A percentile compares a stretch with the other conserved stretches of the same genome.
Evolutionary conservation across 306 rosid genomes (phyloP).

Genomic region (Oemleria cerasiformis): DNA sequence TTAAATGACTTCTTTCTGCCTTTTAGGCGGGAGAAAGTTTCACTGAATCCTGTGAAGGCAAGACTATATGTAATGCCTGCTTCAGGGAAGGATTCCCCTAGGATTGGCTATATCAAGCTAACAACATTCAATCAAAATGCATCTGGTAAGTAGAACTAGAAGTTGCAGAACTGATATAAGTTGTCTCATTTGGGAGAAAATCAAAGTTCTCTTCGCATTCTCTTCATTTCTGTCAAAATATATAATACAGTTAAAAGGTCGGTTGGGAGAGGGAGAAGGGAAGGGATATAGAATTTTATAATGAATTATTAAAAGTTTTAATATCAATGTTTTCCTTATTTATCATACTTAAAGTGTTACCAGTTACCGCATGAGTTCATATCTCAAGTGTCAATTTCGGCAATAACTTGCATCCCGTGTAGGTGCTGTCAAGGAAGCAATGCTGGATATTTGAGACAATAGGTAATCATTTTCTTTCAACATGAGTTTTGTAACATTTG

Average conservation of each 20-base stretch:
- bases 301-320: too few relatives aligned
- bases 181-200: too few relatives aligned
- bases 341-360: too few relatives aligned
- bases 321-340: too few relatives aligned
- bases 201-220: too few relatives aligned
- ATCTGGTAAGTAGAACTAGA: constrained; percentile 50
- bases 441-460: constrained; percentile 97
- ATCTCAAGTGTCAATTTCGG: constrained; percentile 11
- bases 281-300: too few relatives aligned
- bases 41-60: constrained; percentile 89
- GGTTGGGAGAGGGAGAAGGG: too few relatives aligned
- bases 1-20: constrained; percentile 9
- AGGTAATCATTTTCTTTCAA: constrained; percentile 50
- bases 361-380: too few relatives aligned
- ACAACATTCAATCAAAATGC: constrained; percentile 86
- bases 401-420: constrained; percentile 30
- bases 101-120: constrained; percentile 84
- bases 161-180: neutral
- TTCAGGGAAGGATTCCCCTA: constrained; percentile 62
- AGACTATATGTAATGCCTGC: constrained; percentile 70
- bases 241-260: too few relatives aligned
- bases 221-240: too few relatives aligned
- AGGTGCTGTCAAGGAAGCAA: constrained; percentile 95
- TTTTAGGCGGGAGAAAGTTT: constrained; percentile 91
- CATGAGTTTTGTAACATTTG: constrained; percentile 25